These are phyloP conservation scores for Helicocarpus griseus DNA, from an alignment of 2,329 filamentous ascomycete species.

Conservation along the genomic window DNA sequence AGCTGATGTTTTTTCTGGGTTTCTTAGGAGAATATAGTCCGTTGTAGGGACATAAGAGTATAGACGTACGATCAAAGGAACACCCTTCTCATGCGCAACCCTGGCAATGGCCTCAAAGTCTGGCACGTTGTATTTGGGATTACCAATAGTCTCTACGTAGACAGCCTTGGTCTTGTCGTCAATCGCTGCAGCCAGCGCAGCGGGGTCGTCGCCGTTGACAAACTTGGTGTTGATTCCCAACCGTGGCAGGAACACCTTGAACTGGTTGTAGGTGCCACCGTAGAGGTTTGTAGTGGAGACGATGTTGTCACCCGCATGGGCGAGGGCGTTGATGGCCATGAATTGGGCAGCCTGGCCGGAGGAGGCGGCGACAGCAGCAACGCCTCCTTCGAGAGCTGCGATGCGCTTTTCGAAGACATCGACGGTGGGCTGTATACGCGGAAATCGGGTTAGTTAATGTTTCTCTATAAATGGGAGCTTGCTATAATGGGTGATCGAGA, in stretches of 20 bases:
- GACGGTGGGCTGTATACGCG: slow-evolving; percentile 59
- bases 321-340: slow-evolving; percentile 77
- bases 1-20: neutral
- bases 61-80: slow-evolving; percentile 52
- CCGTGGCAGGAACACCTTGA: slow-evolving; percentile 84
- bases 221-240: slow-evolving; percentile 85
- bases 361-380: slow-evolving; percentile 71
- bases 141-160: slow-evolving; percentile 86
- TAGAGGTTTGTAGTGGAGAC: slow-evolving; percentile 84
- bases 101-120: slow-evolving; percentile 81
- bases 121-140: slow-evolving; percentile 86
- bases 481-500: slow-evolving; percentile 8
- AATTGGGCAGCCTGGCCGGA: slow-evolving; percentile 90
- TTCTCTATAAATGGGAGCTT: neutral
- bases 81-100: slow-evolving; percentile 61
- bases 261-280: slow-evolving; percentile 93
- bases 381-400: slow-evolving; percentile 87
- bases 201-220: slow-evolving; percentile 66
- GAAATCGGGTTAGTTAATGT: neutral
- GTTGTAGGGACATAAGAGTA: too few species aligned
- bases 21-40: too few species aligned
- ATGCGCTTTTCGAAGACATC: slow-evolving; percentile 96
- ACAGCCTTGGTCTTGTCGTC: slow-evolving; percentile 90
- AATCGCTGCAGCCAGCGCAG: slow-evolving; percentile 71
- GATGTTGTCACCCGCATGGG: slow-evolving; percentile 84